Conservation (phyloP, 1,139 yeast species). For the Hansenula sp. region DNA sequence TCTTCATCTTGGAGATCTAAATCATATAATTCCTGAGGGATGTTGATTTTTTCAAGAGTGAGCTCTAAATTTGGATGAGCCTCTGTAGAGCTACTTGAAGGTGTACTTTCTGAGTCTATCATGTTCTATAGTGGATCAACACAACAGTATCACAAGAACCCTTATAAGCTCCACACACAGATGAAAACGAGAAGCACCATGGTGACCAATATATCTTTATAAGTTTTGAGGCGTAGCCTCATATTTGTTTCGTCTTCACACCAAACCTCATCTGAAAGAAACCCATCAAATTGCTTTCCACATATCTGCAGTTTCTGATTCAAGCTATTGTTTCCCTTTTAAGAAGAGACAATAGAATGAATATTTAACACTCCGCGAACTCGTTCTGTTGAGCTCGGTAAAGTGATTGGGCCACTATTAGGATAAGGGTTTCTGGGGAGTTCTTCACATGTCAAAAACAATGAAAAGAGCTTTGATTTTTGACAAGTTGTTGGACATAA, state of each 20-base stretch:
- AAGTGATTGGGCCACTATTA: neutral
- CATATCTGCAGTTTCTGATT: neutral
- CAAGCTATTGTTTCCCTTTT: neutral
- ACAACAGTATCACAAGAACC: too few species aligned
- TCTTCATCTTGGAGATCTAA: constrained; percentile 12
- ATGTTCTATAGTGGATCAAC: neutral
- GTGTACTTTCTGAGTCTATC: neutral
- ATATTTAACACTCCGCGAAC: too few species aligned
- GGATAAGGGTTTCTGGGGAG: neutral
- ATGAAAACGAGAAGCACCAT: too few species aligned
- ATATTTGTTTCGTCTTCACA: too few species aligned
- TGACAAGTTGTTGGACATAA: too few species aligned
- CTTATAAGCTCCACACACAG: too few species aligned
- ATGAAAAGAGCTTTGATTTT: too few species aligned
- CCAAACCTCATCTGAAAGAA: neutral
- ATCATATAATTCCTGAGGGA: constrained; percentile 5
- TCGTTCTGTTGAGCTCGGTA: too few species aligned
- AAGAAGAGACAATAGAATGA: neutral
- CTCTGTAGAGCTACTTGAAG: neutral
- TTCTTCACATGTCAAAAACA: neutral
- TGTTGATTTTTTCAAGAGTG: neutral
- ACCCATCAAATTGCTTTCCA: neutral
- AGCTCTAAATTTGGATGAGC: neutral
- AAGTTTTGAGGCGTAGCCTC: too few species aligned
- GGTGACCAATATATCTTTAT: too few species aligned